Conservation (phyloP, 2,329 filamentous ascomycete genomes). For the Aspergillus fumigatiaffinis region DNA sequence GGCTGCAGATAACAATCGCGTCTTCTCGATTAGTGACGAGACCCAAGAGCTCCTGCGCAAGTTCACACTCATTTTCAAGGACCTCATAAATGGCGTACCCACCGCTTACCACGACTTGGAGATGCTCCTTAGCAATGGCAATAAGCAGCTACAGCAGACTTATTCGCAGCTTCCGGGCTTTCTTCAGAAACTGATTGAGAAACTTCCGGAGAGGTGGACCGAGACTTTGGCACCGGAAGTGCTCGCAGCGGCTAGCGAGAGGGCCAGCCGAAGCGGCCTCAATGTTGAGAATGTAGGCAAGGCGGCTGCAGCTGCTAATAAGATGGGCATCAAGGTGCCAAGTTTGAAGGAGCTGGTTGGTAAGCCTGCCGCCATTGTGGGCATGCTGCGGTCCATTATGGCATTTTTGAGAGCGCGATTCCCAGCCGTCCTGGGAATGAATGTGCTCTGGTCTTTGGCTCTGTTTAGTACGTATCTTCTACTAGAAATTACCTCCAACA, state of each 20-base stretch:
- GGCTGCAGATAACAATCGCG: conserved; percentile 76
- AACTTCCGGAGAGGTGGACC: conserved; percentile 77
- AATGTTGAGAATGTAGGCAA: conserved; percentile 50
- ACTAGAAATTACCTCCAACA: neutral
- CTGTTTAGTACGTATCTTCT: conserved; percentile 66
- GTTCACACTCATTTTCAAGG: conserved; percentile 88
- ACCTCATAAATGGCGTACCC: conserved; percentile 86
- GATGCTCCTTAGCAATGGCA: conserved; percentile 60
- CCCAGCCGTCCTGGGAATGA: conserved; percentile 87
- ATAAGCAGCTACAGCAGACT: conserved; percentile 60
- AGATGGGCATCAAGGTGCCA: conserved; percentile 63
- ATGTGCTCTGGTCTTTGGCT: conserved; percentile 83
- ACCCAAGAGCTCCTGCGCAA: conserved; percentile 74
- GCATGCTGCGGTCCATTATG: conserved; percentile 84
- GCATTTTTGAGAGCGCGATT: conserved; percentile 82
- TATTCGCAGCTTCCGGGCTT: conserved; percentile 68
- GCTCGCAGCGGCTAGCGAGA: conserved; percentile 72
- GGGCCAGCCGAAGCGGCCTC: conserved; percentile 56
- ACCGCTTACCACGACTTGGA: conserved; percentile 91
- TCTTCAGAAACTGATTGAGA: conserved; percentile 80
- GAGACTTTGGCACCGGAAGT: conserved; percentile 74
- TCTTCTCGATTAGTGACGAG: conserved; percentile 78
- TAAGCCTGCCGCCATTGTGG: conserved; percentile 80
- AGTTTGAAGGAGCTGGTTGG: conserved; percentile 75
- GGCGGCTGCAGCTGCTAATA: conserved; percentile 58